Percentiles rank a stretch among this genome's conserved stretches.
phyloP scores from a whole-genome alignment of 202 grass and related monocot genomes.

The Panicum hallii region DNA sequence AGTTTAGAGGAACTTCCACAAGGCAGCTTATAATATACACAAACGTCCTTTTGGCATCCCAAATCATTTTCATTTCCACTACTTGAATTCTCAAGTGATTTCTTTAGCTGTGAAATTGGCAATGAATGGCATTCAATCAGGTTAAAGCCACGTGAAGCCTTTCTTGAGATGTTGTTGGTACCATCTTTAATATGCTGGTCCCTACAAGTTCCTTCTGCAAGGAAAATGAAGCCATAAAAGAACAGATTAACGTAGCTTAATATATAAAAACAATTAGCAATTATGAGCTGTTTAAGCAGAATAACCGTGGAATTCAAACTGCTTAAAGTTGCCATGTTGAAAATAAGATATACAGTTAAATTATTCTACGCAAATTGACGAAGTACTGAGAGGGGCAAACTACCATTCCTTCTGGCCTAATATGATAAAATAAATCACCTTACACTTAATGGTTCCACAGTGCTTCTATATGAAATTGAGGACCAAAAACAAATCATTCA shows the following conservation, averaged over 20 bases:
- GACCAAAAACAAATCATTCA: not conserved
- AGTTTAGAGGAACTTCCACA: conserved; percentile 59
- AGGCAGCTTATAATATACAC: conserved; percentile 59
- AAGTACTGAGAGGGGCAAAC: conserved; percentile 17
- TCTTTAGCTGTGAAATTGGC: conserved; percentile 48
- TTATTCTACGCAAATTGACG: not conserved
- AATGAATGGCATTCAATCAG: conserved; percentile 68
- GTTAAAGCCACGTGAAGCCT: conserved; percentile 67
- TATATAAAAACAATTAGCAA: conserved; percentile 25
- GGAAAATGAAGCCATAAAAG: conserved; percentile 6
- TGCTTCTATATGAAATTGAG: not conserved
- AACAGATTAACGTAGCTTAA: conserved; percentile 17
- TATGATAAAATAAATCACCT: not conserved
- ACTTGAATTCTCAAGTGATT: conserved; percentile 38
- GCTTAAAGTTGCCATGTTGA: not conserved
- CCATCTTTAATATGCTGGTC: conserved; percentile 44
- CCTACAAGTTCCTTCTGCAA: conserved; percentile 39
- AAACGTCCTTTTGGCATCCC: conserved; percentile 53
- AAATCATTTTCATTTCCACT: conserved; percentile 44
- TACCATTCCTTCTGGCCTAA: not conserved
- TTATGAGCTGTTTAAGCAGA: not conserved
- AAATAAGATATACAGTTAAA: not conserved
- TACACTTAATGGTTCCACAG: not conserved
- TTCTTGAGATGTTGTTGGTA: conserved; percentile 73
- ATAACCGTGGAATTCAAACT: not conserved